Evolutionary conservation across 495 filamentous ascomycete species (phyloP).

Genomic region (Lentithecium fluviatile): DNA sequence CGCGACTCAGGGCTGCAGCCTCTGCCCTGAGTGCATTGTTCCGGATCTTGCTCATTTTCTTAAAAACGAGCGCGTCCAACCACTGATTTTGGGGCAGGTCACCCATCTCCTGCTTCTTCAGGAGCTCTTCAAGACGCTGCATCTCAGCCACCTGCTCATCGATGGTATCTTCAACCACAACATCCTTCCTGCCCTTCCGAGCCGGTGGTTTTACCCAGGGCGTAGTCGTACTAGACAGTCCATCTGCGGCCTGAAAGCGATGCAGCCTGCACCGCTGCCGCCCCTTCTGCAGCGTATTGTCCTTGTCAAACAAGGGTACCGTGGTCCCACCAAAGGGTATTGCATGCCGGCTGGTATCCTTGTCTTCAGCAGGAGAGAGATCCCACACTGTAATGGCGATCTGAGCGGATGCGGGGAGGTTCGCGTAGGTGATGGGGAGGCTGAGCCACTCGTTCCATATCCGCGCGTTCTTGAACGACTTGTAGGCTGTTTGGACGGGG

Average conservation of each 20-base stretch:
- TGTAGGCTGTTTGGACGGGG: slow-evolving; percentile 88
- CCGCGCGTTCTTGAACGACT: slow-evolving; percentile 74
- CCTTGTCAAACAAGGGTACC: slow-evolving; percentile 81
- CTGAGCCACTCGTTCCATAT: slow-evolving; percentile 96
- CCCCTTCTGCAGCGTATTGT: slow-evolving; percentile 85
- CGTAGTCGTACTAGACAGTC: slow-evolving; percentile 75
- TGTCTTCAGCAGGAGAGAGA: slow-evolving; percentile 70
- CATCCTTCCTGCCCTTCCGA: slow-evolving; percentile 53
- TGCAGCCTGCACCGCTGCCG: slow-evolving; percentile 88
- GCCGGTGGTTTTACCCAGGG: slow-evolving; percentile 59
- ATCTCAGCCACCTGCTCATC: slow-evolving; percentile 68
- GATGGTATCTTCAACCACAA: slow-evolving; percentile 40
- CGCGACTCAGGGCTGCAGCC: slow-evolving; percentile 13
- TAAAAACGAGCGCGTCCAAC: slow-evolving; percentile 91
- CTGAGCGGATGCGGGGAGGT: slow-evolving; percentile 72
- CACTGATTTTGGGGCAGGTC: slow-evolving; percentile 90
- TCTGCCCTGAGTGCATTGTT: slow-evolving; percentile 30
- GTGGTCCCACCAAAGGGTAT: slow-evolving; percentile 95
- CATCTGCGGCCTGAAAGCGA: slow-evolving; percentile 80
- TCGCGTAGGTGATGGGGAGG: slow-evolving; percentile 77
- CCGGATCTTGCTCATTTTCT: slow-evolving; percentile 67
- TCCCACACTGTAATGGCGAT: slow-evolving; percentile 97
- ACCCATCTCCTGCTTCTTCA: slow-evolving; percentile 98
- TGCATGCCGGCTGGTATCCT: slow-evolving; percentile 65
- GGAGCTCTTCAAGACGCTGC: slow-evolving; percentile 76